phyloP scores from a whole-genome alignment of 306 rosid species.

The Sicyos baderoa region DNA sequence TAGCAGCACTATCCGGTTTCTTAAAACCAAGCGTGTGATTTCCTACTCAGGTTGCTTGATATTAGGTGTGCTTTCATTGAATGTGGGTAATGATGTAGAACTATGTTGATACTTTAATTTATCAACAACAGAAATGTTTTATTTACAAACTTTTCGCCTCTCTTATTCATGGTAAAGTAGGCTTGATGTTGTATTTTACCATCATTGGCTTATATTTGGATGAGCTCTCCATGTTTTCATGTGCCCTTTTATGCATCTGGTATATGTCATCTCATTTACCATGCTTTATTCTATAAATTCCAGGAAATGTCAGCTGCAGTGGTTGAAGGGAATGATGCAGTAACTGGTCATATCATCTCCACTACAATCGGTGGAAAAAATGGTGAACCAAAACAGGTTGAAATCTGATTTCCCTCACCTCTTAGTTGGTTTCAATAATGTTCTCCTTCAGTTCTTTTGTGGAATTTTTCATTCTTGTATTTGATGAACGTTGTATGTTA shows the following conservation, averaged over 20 bases:
- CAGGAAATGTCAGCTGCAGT: conserved; percentile 86
- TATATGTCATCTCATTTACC: background rate
- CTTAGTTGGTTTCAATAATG: conserved; percentile 2
- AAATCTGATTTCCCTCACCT: conserved; percentile 15
- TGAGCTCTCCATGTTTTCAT: conserved; percentile 5
- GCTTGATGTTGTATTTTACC: background rate
- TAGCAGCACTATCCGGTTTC: background rate
- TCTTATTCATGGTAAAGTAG: background rate
- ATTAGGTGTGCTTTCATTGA: background rate
- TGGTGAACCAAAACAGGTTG: conserved; percentile 86
- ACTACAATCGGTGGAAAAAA: conserved; percentile 93
- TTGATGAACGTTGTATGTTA: background rate
- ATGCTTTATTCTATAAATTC: conserved; percentile 30
- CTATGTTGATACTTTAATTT: background rate
- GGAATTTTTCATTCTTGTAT: background rate
- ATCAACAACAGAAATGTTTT: background rate
- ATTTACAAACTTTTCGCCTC: background rate
- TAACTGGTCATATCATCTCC: conserved; percentile 86
- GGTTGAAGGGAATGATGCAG: conserved; percentile 64
- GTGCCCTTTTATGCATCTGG: conserved; percentile 3
- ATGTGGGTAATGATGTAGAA: background rate
- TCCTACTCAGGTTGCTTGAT: background rate
- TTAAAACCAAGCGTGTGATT: background rate
- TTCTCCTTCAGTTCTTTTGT: conserved; percentile 8
- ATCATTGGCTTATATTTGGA: background rate